Base-by-base conservation (phyloP, 768 basidiomycete species). In the Termitomyces bulborhizus region DNA sequence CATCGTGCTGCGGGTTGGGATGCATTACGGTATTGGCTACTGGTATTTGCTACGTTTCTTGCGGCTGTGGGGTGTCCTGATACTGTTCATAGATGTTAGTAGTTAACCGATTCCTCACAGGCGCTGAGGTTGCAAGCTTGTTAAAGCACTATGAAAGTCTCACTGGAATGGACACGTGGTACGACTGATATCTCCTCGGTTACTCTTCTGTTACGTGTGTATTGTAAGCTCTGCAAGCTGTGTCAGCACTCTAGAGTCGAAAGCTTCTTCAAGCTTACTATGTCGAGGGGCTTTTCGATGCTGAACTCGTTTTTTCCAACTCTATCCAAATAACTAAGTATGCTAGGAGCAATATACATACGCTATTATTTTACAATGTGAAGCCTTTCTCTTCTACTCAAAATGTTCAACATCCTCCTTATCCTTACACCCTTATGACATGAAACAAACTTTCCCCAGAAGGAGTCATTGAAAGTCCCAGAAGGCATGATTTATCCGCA, bases 1-100 rank as follows among this genome's bases (percentile, higher is more conserved):
- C 81, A 85, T 58, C 71, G 71, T 37, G 87, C 86, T 11, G 87
- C 87, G 37, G 88, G 88, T 2, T 79, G 84, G 76, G 70, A 76
- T 36, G 84, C 85, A 0, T 62, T 90, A 59, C 71, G 86, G 41
- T 76, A 77, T 41, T 88, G 79, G 74, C 67, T 88, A 1, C 58
- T 86, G 62, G 87, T 86, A 55, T 53, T 55, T 50, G 21, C 7
- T 44, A 26, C 1, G 41, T 39, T 27, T 40, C 52, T 3, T 24
- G 9, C n/a, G 34, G 32, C 1, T 9, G 24, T 9, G 16, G 13
- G 11, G n/a, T 21, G 27, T 36, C 15, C 46, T 39, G 44, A 55
- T 15, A 29, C 27, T 58, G 24, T 40, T 42, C n/a, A 44, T 21
- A 87, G 86, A 70, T 82, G 59, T 65, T 88, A 3, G 65, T 78